Evolutionary conservation across 163 green algal genomes (phyloP).

Genomic region (Dunaliella salina): DNA sequence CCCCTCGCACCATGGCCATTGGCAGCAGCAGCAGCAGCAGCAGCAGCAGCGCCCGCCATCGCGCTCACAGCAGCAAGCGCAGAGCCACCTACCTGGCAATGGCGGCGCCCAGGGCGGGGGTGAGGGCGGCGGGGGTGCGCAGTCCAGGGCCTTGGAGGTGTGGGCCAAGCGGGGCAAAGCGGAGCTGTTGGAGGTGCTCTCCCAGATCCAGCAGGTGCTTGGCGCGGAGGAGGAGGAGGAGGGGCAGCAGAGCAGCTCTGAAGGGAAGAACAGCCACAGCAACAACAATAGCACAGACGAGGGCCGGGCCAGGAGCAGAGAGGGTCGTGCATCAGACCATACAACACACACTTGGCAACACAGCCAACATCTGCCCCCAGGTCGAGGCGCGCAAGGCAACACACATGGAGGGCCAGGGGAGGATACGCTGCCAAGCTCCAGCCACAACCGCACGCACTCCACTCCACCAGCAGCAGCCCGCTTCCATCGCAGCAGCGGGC

Average conservation of each 20-base stretch:
- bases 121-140: too few species aligned
- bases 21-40: neutral
- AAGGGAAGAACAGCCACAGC: too few species aligned
- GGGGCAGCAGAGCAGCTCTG: neutral
- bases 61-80: slow-evolving; percentile 1
- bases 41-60: neutral
- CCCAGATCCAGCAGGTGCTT: slow-evolving; percentile 29
- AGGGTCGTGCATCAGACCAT: too few species aligned
- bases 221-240: slow-evolving; percentile 12
- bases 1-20: neutral
- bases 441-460: neutral
- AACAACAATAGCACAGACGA: too few species aligned
- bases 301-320: too few species aligned
- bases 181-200: slow-evolving; percentile 26
- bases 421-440: too few species aligned
- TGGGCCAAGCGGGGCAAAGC: slow-evolving; percentile 3
- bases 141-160: neutral
- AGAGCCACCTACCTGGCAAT: too few species aligned
- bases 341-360: too few species aligned
- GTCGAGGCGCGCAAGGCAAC: too few species aligned
- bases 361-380: too few species aligned
- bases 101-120: too few species aligned
- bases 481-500: neutral
- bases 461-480: neutral
- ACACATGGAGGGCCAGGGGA: too few species aligned